A percentile compares a stretch with the other conserved stretches of the same genome.
phyloP scores from a whole-genome alignment of 2,329 filamentous ascomycete species.

The Arthrobotrys sinensis region DNA sequence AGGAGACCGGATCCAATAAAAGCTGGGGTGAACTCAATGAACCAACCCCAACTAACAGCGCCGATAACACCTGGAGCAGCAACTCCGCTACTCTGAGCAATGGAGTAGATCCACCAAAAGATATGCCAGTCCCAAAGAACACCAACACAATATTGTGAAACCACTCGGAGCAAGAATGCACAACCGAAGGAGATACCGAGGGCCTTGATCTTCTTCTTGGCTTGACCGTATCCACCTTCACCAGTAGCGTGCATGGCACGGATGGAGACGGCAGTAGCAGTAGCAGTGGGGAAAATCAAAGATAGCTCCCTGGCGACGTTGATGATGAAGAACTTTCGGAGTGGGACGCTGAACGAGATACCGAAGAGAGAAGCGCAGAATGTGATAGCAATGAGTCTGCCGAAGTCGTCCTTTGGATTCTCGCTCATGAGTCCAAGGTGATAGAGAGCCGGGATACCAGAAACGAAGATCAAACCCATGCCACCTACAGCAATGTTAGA shows the following conservation, averaged over 20 bases:
- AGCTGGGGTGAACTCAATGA: slow-evolving; percentile 74
- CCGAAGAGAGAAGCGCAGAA: slow-evolving; percentile 78
- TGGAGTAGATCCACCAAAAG: slow-evolving; percentile 59
- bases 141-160: slow-evolving; percentile 75
- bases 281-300: slow-evolving; percentile 75
- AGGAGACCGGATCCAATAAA: slow-evolving; percentile 76
- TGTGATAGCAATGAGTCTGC: slow-evolving; percentile 74
- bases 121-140: slow-evolving; percentile 74
- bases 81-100: slow-evolving; percentile 42
- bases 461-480: slow-evolving; percentile 74
- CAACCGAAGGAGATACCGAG: slow-evolving; percentile 71
- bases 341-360: slow-evolving; percentile 65
- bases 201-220: slow-evolving; percentile 74
- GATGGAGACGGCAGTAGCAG: slow-evolving; percentile 76
- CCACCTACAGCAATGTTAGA: slow-evolving; percentile 66
- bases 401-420: slow-evolving; percentile 73
- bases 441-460: slow-evolving; percentile 75
- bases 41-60: slow-evolving; percentile 69
- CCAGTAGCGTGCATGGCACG: slow-evolving; percentile 74
- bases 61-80: slow-evolving; percentile 48
- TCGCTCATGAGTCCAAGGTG: slow-evolving; percentile 71
- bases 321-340: slow-evolving; percentile 80
- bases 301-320: slow-evolving; percentile 75
- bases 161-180: slow-evolving; percentile 72
- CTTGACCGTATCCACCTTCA: slow-evolving; percentile 67